A percentile compares a stretch with the other conserved stretches of the same genome.
Evolutionary conservation across 116 monocot genomes (phyloP).

Genomic region (Posidonia oceanica): DNA sequence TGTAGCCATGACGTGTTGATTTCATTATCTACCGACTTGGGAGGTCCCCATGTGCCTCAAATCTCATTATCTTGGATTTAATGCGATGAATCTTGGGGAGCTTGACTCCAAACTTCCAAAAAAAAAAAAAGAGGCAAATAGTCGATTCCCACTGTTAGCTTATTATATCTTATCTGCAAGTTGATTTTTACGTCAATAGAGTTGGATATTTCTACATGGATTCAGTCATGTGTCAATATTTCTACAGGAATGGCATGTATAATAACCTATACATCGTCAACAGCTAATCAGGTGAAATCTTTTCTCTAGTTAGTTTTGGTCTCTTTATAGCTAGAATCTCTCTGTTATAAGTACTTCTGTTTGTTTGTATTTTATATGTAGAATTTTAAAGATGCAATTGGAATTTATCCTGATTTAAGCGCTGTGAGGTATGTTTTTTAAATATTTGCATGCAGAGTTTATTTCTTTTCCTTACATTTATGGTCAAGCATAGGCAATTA

Average conservation of each 20-base stretch:
- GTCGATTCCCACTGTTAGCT: too few relatives aligned
- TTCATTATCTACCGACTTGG: too few relatives aligned
- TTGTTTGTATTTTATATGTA: slow-evolving; percentile 12
- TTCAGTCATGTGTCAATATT: too few relatives aligned
- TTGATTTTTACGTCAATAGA: too few relatives aligned
- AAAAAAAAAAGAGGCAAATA: too few relatives aligned
- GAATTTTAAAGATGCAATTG: slow-evolving; percentile 90
- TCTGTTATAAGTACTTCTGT: background rate
- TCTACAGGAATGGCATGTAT: slow-evolving; percentile 94
- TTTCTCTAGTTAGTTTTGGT: background rate
- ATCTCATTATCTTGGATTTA: too few relatives aligned
- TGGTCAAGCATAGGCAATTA: background rate
- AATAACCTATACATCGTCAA: slow-evolving; percentile 89
- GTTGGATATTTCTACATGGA: too few relatives aligned
- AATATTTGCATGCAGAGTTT: slow-evolving; percentile 17
- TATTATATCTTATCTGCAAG: too few relatives aligned
- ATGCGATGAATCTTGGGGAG: too few relatives aligned
- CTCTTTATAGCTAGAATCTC: background rate
- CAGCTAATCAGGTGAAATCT: slow-evolving; percentile 59
- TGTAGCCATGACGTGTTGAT: too few relatives aligned
- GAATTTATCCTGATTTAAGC: slow-evolving; percentile 72
- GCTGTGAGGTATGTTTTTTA: slow-evolving; percentile 55
- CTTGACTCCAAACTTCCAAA: too few relatives aligned
- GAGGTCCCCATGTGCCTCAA: too few relatives aligned
- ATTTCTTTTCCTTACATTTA: slow-evolving; percentile 5